Evolutionary conservation across 345 rosid species (phyloP), one percentile per base, ranked within the genome.

Genomic region (Nephelium lappaceum): DNA sequence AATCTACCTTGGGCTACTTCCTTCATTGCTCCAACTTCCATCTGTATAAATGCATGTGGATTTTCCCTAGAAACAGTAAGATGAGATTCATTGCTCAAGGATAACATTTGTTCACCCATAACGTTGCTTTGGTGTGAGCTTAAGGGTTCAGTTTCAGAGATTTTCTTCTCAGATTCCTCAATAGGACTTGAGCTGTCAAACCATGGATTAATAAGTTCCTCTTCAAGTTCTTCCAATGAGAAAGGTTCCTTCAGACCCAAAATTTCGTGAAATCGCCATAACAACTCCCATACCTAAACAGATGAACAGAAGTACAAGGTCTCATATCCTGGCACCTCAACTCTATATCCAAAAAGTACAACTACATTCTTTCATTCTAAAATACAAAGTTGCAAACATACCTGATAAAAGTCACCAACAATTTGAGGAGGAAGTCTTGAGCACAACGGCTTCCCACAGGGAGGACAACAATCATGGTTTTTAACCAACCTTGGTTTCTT

Each of bases 341-440:
- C 19, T 36, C 31, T 24, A 15, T 39, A 41, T 9, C 62, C 36
- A 77, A 47, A 55, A n/a, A 76, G 24, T 49, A 65, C n/a, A 76
- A 39, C 45, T 77, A 42, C 45, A 73, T 61, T 64, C 45, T 36
- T 80, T 70, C 49, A 73, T 81, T 65, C 27, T 11, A 11, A 27
- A 70, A 66, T 21, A 75, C 23, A 9, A 64, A 81, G 71, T 61
- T 67, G 77, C 36, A 73, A 18, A 53, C 69, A 31, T 88, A 94
- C 99, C 98, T 96, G 97, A 89, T 89, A 92, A 78, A 88, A 85
- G 83, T 96, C 99, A 74, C 97, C 99, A 87, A 86, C 88, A 83
- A 93, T 88, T 38, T 83, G 87, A 72, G 92, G 88, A 79, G 96
- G 92, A 85, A 94, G 87, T 86, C 89, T 89, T 83, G 80, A 75